Evolutionary conservation across 2,329 filamentous ascomycete species (phyloP).

Genomic region (Nothophaeocryptopus gaeumannii): DNA sequence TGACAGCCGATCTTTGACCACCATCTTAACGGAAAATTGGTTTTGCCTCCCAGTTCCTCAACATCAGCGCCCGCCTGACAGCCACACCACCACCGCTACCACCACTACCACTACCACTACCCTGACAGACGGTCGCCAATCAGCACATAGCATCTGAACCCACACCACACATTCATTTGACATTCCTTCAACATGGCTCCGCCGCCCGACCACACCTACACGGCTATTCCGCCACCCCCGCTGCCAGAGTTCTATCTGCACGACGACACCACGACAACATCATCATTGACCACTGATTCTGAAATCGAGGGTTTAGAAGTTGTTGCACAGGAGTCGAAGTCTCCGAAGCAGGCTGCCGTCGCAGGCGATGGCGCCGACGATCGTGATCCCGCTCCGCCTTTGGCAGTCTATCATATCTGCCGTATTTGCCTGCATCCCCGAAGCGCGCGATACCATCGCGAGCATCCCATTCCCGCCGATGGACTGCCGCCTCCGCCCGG

Average conservation of each 20-base stretch:
- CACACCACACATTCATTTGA: conserved; percentile 5
- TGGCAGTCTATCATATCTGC: conserved; percentile 36
- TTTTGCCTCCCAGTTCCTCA: no score
- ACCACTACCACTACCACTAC: no score
- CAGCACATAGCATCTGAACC: conserved; percentile 1
- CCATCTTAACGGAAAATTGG: no score
- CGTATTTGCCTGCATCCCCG: conserved; percentile 34
- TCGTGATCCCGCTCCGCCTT: conserved; percentile 21
- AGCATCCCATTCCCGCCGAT: conserved; percentile 33
- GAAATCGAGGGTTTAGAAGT: no score
- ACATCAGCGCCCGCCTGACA: no score
- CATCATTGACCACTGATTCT: conserved; percentile 3
- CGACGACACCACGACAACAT: conserved; percentile 4
- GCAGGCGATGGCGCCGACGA: conserved; percentile 7
- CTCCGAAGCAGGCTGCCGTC: background rate
- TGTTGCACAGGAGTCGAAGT: no score
- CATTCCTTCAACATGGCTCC: conserved; percentile 19
- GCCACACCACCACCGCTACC: no score
- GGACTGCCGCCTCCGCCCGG: conserved; percentile 31
- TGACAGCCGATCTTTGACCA: no score
- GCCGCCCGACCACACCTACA: conserved; percentile 14
- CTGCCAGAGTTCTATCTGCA: conserved; percentile 28
- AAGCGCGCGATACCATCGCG: conserved; percentile 34
- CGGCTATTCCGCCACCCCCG: conserved; percentile 28
- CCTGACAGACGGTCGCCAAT: background rate